Percentiles rank a stretch among this genome's conserved stretches.
These are phyloP conservation scores for Parietichytrium sp. DNA, from an alignment of 108 stramenopile genomes.

Conservation along the genomic window DNA sequence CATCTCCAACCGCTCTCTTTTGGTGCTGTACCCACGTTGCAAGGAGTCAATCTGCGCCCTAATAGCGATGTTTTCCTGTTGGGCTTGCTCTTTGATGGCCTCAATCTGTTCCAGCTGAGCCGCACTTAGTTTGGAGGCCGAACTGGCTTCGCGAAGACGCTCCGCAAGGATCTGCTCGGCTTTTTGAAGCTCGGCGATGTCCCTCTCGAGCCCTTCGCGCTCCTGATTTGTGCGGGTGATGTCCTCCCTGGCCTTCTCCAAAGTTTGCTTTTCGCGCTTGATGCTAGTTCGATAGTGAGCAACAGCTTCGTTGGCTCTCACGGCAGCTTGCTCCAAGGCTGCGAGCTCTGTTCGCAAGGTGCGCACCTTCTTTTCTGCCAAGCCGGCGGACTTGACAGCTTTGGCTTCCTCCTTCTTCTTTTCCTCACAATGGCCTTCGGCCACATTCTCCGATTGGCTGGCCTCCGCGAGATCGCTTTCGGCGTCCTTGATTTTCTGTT, in stretches of 20 bases:
- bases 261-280: constrained; percentile 60
- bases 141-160: background rate
- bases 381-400: constrained; percentile 60
- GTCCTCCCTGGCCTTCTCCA: constrained; percentile 65
- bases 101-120: background rate
- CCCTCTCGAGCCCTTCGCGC: background rate
- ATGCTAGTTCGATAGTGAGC: constrained; percentile 68
- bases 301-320: constrained; percentile 71
- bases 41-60: background rate
- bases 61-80: background rate
- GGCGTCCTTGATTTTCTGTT: constrained; percentile 61
- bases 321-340: constrained; percentile 69
- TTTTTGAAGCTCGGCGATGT: background rate
- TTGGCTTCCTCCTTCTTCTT: constrained; percentile 70
- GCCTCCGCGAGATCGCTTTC: constrained; percentile 65
- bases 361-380: constrained; percentile 71
- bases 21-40: background rate
- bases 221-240: constrained; percentile 56
- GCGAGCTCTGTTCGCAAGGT: constrained; percentile 67
- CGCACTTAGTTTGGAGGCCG: background rate
- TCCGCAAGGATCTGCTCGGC: background rate
- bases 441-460: constrained; percentile 62
- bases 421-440: constrained; percentile 63
- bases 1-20: background rate
- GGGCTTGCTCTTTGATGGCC: constrained; percentile 22